These are phyloP conservation scores for Solanum paucissectum DNA, from an alignment of 257 asterid genomes.

Conservation along the genomic window DNA sequence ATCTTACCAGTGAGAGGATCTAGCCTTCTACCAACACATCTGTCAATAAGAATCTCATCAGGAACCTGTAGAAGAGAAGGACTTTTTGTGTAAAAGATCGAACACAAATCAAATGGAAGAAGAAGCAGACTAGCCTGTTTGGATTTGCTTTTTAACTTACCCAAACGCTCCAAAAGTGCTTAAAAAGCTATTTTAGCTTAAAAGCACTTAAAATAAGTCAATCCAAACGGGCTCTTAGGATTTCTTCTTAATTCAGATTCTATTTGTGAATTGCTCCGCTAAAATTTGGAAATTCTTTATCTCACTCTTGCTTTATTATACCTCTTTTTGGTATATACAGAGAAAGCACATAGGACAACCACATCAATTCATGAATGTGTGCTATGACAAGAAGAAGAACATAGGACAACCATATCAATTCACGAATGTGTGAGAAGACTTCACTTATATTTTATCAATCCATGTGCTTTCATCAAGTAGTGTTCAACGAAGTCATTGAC, in stretches of 20 bases:
- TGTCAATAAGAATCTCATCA: slow-evolving; percentile 62
- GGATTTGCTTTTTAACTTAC: no score
- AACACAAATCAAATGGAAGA: not conserved
- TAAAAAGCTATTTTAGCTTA: no score
- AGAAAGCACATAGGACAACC: not conserved
- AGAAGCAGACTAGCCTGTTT: not conserved
- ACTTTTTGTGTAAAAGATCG: slow-evolving; percentile 8
- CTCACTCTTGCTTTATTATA: not conserved
- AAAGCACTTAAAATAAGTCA: no score
- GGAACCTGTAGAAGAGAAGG: slow-evolving; percentile 53
- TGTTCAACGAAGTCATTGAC: not conserved
- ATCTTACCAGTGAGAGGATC: slow-evolving; percentile 81
- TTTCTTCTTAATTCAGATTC: not conserved
- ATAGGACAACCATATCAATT: not conserved
- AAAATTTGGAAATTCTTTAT: not conserved
- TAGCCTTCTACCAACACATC: slow-evolving; percentile 86
- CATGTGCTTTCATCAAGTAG: not conserved
- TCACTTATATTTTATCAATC: not conserved
- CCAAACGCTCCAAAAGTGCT: no score
- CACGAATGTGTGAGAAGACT: not conserved
- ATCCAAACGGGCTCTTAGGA: not conserved
- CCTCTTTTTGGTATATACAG: not conserved
- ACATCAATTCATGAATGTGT: not conserved
- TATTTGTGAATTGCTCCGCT: rapidly evolving
- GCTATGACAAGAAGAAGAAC: not conserved